Conservation (phyloP, 1,284 basidiomycete species). For the Ustilago nuda region DNA sequence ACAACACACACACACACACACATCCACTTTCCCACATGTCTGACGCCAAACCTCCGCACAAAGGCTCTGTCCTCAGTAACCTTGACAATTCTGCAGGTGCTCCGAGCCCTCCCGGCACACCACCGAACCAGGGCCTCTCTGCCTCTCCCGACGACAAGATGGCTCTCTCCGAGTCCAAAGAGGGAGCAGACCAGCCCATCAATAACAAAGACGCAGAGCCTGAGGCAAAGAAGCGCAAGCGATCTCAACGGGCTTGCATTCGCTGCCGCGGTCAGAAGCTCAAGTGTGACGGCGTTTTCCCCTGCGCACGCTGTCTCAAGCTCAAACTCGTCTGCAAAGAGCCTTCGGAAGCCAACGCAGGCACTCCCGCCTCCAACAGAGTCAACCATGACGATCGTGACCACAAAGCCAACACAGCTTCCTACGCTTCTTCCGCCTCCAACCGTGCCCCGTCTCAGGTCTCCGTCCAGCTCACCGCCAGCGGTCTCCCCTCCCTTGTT, state of each 20-base stretch:
- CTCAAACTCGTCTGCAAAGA: conserved; percentile 52
- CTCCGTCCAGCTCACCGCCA: conserved; percentile 20
- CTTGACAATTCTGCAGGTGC: conserved; percentile 24
- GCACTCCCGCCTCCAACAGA: conserved; percentile 32
- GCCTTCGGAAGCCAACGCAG: conserved; percentile 34
- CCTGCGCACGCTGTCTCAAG: conserved; percentile 47
- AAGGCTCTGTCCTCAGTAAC: conserved; percentile 47
- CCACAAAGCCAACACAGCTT: conserved; percentile 14
- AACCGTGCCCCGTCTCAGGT: conserved; percentile 33
- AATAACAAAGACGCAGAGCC: conserved; percentile 35
- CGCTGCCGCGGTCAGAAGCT: conserved; percentile 51
- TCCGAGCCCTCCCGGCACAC: conserved; percentile 17
- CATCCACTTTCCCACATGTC: conserved; percentile 23
- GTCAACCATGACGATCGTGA: conserved; percentile 31
- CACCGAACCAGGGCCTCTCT: conserved; percentile 25
- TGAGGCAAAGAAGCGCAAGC: conserved; percentile 50
- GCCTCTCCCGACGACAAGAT: conserved; percentile 30
- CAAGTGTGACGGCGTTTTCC: conserved; percentile 52
- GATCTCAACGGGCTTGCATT: conserved; percentile 52
- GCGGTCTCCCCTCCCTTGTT: conserved; percentile 25
- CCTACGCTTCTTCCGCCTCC: conserved; percentile 24
- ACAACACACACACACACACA: conserved; percentile 3
- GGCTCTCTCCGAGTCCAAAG: conserved; percentile 22
- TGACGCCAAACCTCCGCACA: conserved; percentile 21
- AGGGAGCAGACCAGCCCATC: conserved; percentile 3